Base-by-base conservation (phyloP, 225 moss, liverwort and hornwort species). In the Polytrichum formosum region DNA sequence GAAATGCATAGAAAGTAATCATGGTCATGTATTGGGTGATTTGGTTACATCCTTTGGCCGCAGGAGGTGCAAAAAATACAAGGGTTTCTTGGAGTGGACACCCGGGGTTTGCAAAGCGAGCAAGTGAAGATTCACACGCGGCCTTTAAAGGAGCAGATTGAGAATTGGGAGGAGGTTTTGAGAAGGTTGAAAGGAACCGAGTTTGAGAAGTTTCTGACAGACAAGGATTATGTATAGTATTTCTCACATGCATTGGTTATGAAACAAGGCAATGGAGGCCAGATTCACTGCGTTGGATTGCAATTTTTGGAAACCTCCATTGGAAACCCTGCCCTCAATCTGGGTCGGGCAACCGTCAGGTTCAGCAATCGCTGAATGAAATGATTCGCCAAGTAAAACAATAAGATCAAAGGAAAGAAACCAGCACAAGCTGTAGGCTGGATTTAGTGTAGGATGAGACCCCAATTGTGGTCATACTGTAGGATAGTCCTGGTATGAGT, bases 51-150 rank as follows among this genome's bases (percentile, higher is more conserved):
- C 21, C 18, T 58, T 58, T 20, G 21, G 58, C 27, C 67, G 31
- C 85, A 89, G 88, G 80, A 64, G 33, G 61, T 89, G 64, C 26
- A 68, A 67, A 78, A 78, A 62, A 74, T 89, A 25, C 80, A 89
- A 46, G 28, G 76, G 62, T 89, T 89, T 63, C 78, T 89, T 58
- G 85, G 88, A 61, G 83, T 89, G 26, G 82, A 85, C 18, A 55
- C 72, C 6, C 78, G 78, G 60, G 63, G 68, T 21, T 79, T 89
- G 55, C 73, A 69, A 28, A 89, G 88, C 28, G 82, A 70, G 83
- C 88, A 89, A 73, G 85, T 89, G 67, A 89, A 89, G 74, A 89
- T 89, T 28, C 88, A 89, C 72, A 89, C 82, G 1, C 78, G 70
- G 68, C 85, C 88, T 18, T 28, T 89, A 25, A 67, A 69, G 70